Evolutionary conservation across 2,329 filamentous ascomycete species (phyloP).

Genomic region (Eutypa lata): DNA sequence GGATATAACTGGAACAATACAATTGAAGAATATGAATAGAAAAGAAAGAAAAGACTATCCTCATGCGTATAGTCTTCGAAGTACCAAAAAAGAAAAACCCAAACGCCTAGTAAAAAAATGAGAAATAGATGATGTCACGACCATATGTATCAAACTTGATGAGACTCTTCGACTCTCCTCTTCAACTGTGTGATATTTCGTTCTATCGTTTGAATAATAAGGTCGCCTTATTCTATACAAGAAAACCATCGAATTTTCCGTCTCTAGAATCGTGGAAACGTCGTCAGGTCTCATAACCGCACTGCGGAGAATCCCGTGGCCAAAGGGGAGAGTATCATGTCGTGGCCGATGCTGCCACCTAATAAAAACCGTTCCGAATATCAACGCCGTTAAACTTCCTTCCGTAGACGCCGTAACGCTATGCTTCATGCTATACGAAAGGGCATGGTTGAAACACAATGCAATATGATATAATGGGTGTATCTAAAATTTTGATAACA

Average conservation of each 20-base stretch:
- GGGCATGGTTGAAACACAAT: conserved; percentile 19
- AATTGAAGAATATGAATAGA: not conserved
- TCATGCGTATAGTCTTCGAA: no score
- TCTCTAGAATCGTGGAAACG: not conserved
- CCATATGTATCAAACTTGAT: no score
- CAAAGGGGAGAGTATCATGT: not conserved
- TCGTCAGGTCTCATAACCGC: not conserved
- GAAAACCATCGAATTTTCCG: not conserved
- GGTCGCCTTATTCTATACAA: not conserved
- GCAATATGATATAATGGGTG: conserved; percentile 14
- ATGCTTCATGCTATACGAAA: conserved; percentile 28
- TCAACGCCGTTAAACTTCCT: not conserved
- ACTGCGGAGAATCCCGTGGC: not conserved
- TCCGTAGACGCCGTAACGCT: conserved; percentile 29
- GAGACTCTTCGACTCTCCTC: no score
- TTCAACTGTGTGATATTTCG: not conserved
- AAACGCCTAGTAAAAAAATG: no score
- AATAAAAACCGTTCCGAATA: not conserved
- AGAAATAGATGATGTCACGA: no score
- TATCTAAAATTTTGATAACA: conserved; percentile 10
- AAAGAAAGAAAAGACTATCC: not conserved
- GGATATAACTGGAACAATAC: not conserved
- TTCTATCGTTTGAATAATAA: not conserved
- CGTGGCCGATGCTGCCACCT: not conserved
- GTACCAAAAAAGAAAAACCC: no score